Conservation (phyloP, 371 early-diverging fungal species). For the Mitosporidium daphniae region DNA sequence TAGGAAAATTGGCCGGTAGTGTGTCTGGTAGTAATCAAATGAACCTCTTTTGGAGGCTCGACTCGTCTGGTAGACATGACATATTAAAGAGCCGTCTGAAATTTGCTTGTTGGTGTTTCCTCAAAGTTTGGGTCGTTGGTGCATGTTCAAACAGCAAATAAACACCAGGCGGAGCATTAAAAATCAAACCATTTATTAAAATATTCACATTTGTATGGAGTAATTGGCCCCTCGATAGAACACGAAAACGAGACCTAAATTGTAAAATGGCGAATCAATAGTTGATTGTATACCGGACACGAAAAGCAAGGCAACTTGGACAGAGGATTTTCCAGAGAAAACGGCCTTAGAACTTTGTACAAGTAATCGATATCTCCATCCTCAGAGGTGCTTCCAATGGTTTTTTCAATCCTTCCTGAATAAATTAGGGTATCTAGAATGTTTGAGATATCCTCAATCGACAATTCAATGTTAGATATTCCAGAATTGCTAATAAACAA, state of each 20-base stretch:
- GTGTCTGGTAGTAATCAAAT: no score
- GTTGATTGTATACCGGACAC: constrained; percentile 3
- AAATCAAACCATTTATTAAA: constrained; percentile 25
- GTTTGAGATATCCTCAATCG: constrained; percentile 26
- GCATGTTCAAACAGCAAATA: no score
- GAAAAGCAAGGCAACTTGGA: constrained; percentile 3
- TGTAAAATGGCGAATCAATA: constrained; percentile 35
- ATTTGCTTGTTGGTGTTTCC: no score
- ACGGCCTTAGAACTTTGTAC: constrained; percentile 1
- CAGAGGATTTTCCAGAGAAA: constrained; percentile 1
- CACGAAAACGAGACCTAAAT: constrained; percentile 34
- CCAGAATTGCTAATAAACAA: constrained; percentile 22
- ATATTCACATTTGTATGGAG: constrained; percentile 29
- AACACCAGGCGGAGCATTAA: no score
- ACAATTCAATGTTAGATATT: constrained; percentile 28
- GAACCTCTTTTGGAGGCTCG: no score
- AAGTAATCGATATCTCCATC: constrained; percentile 2
- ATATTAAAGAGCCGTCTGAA: no score
- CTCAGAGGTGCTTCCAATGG: constrained; percentile 2
- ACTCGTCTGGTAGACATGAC: no score
- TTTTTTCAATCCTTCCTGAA: constrained; percentile 39
- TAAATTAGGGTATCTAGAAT: constrained; percentile 46
- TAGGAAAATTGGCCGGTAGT: no score
- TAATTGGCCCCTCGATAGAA: constrained; percentile 23
- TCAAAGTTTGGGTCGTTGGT: no score